phyloP scores from a whole-genome alignment of 1,284 basidiomycete genomes.

The Pseudozyma thailandica region DNA sequence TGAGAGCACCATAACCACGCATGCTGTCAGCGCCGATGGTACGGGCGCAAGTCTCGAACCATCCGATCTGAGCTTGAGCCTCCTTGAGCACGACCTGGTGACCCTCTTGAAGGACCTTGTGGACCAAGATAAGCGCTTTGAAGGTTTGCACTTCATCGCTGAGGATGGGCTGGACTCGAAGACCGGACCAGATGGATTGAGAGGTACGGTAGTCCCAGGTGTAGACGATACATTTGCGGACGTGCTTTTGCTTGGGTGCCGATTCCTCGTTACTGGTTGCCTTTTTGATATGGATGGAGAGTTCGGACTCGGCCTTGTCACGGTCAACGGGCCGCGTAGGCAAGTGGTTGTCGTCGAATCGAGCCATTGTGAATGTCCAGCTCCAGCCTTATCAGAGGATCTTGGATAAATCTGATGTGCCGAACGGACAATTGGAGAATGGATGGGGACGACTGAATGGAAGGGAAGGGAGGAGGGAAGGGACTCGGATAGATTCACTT shows the following conservation, averaged over 20 bases:
- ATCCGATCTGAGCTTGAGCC: constrained; percentile 65
- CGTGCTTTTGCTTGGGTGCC: constrained; percentile 68
- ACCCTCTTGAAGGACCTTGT: constrained; percentile 67
- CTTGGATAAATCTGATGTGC: neutral
- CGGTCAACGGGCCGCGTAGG: constrained; percentile 66
- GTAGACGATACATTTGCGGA: constrained; percentile 68
- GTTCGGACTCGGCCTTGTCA: constrained; percentile 66
- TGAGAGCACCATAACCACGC: constrained; percentile 63
- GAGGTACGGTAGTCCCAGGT: constrained; percentile 68
- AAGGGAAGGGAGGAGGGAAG: neutral
- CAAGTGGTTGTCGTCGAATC: constrained; percentile 56
- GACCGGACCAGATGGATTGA: constrained; percentile 65
- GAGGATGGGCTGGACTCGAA: constrained; percentile 66
- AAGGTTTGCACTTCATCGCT: constrained; percentile 68
- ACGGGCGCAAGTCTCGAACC: constrained; percentile 67
- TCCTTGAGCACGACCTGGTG: constrained; percentile 65
- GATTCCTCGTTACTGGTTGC: constrained; percentile 65
- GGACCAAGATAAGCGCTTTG: constrained; percentile 67
- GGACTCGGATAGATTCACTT: neutral
- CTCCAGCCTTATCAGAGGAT: neutral
- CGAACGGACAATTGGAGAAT: neutral
- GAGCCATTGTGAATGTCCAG: constrained; percentile 26
- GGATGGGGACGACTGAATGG: neutral
- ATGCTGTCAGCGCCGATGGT: constrained; percentile 61
- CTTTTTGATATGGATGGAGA: constrained; percentile 66